Conservation (phyloP, 2,329 filamentous ascomycete species). For the Drechslerella stenobrocha region DNA sequence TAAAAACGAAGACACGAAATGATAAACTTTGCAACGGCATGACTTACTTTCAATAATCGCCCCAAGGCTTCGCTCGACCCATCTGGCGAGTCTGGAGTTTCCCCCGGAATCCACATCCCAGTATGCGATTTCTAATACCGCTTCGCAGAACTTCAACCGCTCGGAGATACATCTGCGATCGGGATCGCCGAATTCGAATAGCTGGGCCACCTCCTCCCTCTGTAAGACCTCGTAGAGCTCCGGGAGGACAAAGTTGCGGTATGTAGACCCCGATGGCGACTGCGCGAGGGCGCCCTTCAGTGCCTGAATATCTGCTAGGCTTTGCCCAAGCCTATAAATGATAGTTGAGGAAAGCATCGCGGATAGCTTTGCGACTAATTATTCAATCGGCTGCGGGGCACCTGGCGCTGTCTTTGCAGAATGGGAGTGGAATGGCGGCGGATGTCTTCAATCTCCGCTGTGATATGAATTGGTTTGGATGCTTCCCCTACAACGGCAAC, state of each 20-base stretch:
- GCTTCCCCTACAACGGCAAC: no score
- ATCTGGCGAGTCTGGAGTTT: slow-evolving; percentile 26
- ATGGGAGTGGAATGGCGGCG: not conserved
- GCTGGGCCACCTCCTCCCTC: slow-evolving; percentile 20
- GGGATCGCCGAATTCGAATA: slow-evolving; percentile 15
- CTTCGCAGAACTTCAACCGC: slow-evolving; percentile 26
- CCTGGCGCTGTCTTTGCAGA: not conserved
- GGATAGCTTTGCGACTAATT: slow-evolving; percentile 3
- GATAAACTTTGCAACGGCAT: no score
- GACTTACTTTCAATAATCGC: slow-evolving; percentile 36
- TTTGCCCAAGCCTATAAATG: slow-evolving; percentile 20
- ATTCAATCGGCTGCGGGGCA: not conserved
- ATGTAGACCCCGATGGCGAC: slow-evolving; percentile 14
- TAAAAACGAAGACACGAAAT: no score
- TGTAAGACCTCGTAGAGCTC: slow-evolving; percentile 23
- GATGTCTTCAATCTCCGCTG: no score
- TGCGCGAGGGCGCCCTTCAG: slow-evolving; percentile 10
- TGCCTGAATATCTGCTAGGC: slow-evolving; percentile 19
- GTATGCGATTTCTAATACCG: slow-evolving; percentile 37
- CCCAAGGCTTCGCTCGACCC: slow-evolving; percentile 36
- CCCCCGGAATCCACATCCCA: slow-evolving; percentile 43
- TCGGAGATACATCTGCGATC: slow-evolving; percentile 13
- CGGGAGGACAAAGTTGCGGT: slow-evolving; percentile 12
- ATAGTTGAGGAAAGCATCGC: slow-evolving; percentile 32
- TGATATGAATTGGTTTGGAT: no score